Base-by-base conservation (phyloP, 1,284 basidiomycete genomes). In the Microbotryum saponariae region DNA sequence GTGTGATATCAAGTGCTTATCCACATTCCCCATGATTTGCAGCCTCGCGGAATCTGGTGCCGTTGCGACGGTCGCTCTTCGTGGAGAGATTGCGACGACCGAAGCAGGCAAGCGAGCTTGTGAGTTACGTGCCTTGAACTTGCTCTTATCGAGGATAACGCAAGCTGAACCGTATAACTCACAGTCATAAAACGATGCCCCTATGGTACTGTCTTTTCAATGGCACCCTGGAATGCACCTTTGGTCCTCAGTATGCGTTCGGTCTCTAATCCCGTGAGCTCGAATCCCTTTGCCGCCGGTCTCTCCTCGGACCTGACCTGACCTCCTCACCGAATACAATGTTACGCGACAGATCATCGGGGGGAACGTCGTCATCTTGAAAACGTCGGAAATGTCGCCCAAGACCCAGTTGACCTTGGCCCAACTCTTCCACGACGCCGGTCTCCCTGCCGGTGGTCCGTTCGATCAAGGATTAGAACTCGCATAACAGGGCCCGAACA, bases 401-500 rank as follows among this genome's bases (percentile, higher is more conserved):
- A 65, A 69, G 6, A 71, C 71, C 6, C 73, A 74, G 51, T 64
- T 71, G 23, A 60, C 64, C 21, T 61, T 75, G 2, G 73, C 73
- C 0, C 69, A 75, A 60, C 45, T 73, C 31, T 63, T 76, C 58
- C 80, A 42, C 44, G 72, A 80, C 66, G 84, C 83, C 3, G 84
- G 85, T 2, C 72, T 87, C 2, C 84, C 85, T 3, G 73, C 76
- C 8, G 84, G 84, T 6, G 37, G 37, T 42, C 5, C 37, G 16
- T 42, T 42, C 6, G 37, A 42, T 42, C 16, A 10, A 12, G 12
- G 31, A 31, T 9, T 8, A 42, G 14, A 42, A 42, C 14, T 42
- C 14, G 37, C 12, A 6, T 4, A 16, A 42, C 14, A 42, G 16
- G 37, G 12, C 37, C 37, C 37, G 37, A 42, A 42, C 14, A 42